These are phyloP conservation scores for Piromyces sp. DNA, from an alignment of 192 early-diverging fungal genomes.

Conservation along the genomic window DNA sequence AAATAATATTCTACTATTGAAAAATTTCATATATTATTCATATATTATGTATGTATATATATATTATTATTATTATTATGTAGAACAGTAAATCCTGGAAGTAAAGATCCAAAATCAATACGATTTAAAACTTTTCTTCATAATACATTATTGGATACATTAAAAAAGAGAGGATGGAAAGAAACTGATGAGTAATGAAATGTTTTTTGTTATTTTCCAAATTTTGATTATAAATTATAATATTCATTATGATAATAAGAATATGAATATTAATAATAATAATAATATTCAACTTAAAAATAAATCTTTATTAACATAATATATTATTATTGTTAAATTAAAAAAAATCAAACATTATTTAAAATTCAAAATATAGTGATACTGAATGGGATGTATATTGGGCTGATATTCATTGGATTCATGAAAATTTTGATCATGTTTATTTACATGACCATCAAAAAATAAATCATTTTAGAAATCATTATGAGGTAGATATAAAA, in stretches of 20 bases:
- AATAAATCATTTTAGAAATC: conserved; percentile 48
- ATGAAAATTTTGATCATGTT: conserved; percentile 45
- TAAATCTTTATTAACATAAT: too few species aligned
- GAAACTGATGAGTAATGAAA: conserved; percentile 26
- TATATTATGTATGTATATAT: too few species aligned
- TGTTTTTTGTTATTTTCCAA: background rate
- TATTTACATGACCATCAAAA: conserved; percentile 35
- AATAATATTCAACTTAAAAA: too few species aligned
- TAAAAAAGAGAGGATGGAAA: conserved; percentile 39
- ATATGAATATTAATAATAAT: background rate
- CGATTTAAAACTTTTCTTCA: conserved; percentile 29
- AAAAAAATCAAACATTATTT: too few species aligned
- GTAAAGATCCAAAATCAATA: conserved; percentile 4
- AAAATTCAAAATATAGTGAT: conserved; percentile 7
- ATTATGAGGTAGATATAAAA: conserved; percentile 27
- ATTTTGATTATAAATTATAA: background rate
- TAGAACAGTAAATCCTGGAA: background rate
- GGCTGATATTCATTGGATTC: conserved; percentile 50
- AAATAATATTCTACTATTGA: too few species aligned
- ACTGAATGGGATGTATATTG: conserved; percentile 46
- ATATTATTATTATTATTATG: too few species aligned
- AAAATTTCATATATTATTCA: too few species aligned
- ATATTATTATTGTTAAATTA: too few species aligned
- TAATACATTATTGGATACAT: conserved; percentile 40
- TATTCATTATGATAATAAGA: background rate